Evolutionary conservation across 257 asterid genomes (phyloP), one percentile per base, ranked within the genome.

Genomic region (Solanum ossicruentum): DNA sequence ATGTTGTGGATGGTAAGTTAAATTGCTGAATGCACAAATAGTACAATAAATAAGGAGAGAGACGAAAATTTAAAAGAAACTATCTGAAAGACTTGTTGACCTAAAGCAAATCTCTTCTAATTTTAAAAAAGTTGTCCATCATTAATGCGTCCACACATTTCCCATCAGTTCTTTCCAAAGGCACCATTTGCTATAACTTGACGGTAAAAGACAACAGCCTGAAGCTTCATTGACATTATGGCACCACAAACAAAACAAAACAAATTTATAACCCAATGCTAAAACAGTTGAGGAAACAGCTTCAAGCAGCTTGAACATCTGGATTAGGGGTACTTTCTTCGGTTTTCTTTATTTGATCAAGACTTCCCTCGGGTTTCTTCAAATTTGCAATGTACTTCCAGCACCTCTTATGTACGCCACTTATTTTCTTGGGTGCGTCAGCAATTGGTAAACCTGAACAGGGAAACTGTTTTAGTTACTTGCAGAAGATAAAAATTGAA

Each of bases 391-490:
- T 86, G 85, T 93, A 97, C 86, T 88, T 95, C 98, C 99, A 96
- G 88, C 98, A 96, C 82, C 98, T 95, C 87, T 95, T 96, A 87
- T 96, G 97, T 56, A 96, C 99, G 28, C 99, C 98, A 2, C 98
- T 96, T 57, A 96, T 95, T 91, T 96, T 96, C 94, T 96, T 96
- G 54, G 98, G 93, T 17, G 93, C 94, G n/a, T 92, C 97, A 49
- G 96, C 99, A 78, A 86, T 89, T 72, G 92, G 91, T 73, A 72
- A 52, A 51, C 82, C 82, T 78, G 82, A 52, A 78, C 10, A 45
- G 0, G 0, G 36, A 52, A 63, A 52, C 1, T 5, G 17, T 8
- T 52, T 77, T 23, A 75, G 26, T 51, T n/a, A 73, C 98, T 97
- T 94, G 93, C 90, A 87, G 65, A n/a, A 61, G 18, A 65, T 6